Evolutionary conservation across 129 eudicot species (phyloP).

Genomic region (Centrapalus pauciflorus): DNA sequence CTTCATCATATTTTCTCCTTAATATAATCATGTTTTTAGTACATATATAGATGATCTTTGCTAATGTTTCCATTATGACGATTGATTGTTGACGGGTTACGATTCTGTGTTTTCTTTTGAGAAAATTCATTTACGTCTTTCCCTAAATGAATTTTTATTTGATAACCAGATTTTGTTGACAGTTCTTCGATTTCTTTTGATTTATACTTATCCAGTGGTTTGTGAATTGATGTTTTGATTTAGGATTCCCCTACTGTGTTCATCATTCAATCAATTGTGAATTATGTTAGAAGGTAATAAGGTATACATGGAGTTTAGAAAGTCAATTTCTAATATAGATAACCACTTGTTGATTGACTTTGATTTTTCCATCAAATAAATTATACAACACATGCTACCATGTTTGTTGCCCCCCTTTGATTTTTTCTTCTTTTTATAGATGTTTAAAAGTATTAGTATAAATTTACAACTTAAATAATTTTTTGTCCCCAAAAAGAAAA

Average conservation of each 20-base stretch:
- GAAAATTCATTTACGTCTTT: background rate
- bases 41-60: background rate
- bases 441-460: too few species aligned
- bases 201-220: background rate
- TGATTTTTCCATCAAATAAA: too few species aligned
- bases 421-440: too few species aligned
- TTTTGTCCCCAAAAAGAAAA: too few species aligned
- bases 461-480: too few species aligned
- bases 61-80: background rate
- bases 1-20: background rate
- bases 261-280: background rate
- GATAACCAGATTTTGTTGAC: background rate
- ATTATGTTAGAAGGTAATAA: background rate
- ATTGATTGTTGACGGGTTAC: background rate
- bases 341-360: background rate
- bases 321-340: background rate
- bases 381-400: too few species aligned
- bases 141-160: background rate
- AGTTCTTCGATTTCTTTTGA: background rate
- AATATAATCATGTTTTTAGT: background rate
- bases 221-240: slow-evolving; percentile 4
- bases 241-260: background rate
- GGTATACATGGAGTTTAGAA: too few species aligned
- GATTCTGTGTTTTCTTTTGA: background rate
- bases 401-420: too few species aligned